Evolutionary conservation across 768 basidiomycete species (phyloP).

Genomic region (Amylocystis lapponica): DNA sequence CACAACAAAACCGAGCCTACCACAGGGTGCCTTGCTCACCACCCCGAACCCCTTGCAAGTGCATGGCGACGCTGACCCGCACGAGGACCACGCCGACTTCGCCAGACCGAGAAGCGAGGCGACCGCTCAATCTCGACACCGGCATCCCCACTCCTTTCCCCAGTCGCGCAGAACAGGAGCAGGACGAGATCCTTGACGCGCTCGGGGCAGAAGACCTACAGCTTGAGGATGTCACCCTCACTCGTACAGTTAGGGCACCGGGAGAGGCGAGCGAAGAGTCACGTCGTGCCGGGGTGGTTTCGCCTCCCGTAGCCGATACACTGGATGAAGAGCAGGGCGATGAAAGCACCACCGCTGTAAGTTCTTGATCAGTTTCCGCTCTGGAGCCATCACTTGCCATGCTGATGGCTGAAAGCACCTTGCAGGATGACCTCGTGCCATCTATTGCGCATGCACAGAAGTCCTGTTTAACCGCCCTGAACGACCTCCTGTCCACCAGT

Average conservation of each 20-base stretch:
- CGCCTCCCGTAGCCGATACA: neutral
- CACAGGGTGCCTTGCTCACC: too few species aligned
- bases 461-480: conserved; percentile 70
- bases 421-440: conserved; percentile 55
- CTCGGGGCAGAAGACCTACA: neutral
- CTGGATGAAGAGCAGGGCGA: too few species aligned
- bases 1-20: too few species aligned
- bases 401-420: neutral
- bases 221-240: neutral
- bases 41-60: too few species aligned
- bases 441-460: conserved; percentile 71
- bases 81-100: conserved; percentile 1
- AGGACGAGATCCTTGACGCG: neutral
- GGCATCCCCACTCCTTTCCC: conserved; percentile 2
- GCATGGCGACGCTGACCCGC: conserved; percentile 3
- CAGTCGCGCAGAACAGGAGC: conserved; percentile 1
- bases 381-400: neutral
- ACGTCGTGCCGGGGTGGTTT: neutral
- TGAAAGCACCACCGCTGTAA: neutral
- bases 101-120: neutral
- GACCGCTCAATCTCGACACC: neutral
- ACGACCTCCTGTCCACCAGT: conserved; percentile 51
- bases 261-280: neutral
- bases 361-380: neutral
- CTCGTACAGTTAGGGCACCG: neutral